These are phyloP conservation scores for Eimeria falciformis DNA, from an alignment of 169 alveolate genomes.

Conservation along the genomic window DNA sequence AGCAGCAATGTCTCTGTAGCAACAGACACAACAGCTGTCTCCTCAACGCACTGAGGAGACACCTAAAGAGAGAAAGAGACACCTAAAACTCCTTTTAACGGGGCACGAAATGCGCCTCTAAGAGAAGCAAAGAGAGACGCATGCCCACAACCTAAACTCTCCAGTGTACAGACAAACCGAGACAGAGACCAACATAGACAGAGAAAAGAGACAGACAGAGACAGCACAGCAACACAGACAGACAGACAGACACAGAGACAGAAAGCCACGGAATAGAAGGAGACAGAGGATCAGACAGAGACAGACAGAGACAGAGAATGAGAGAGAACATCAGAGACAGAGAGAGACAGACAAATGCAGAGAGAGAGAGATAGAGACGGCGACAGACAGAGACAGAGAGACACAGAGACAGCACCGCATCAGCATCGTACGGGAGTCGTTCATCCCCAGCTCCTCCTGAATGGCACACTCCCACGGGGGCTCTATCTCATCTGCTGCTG, in stretches of 20 bases:
- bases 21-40: not conserved
- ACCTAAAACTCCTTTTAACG: too few relatives aligned
- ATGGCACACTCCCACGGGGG: constrained; percentile 66
- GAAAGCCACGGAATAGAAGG: too few relatives aligned
- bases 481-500: constrained; percentile 17
- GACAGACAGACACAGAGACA: too few relatives aligned
- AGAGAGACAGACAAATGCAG: not conserved
- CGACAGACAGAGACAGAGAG: not conserved
- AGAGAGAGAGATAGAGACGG: not conserved
- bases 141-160: not conserved
- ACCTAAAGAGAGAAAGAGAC: too few relatives aligned
- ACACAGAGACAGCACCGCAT: not conserved
- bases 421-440: constrained; percentile 36
- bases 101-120: not conserved
- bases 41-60: not conserved
- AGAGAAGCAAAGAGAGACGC: constrained; percentile 26
- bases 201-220: too few relatives aligned
- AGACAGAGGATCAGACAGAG: too few relatives aligned
- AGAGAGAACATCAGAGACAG: not conserved
- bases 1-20: constrained; percentile 15
- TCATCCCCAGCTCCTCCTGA: constrained; percentile 59
- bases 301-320: too few relatives aligned
- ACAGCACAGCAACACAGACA: too few relatives aligned
- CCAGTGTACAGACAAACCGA: not conserved
- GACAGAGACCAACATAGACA: too few relatives aligned